A percentile compares a stretch with the other conserved stretches of the same genome.
These are phyloP conservation scores for Stevia rebaudiana DNA, from an alignment of 140 eudicot genomes.

Conservation along the genomic window DNA sequence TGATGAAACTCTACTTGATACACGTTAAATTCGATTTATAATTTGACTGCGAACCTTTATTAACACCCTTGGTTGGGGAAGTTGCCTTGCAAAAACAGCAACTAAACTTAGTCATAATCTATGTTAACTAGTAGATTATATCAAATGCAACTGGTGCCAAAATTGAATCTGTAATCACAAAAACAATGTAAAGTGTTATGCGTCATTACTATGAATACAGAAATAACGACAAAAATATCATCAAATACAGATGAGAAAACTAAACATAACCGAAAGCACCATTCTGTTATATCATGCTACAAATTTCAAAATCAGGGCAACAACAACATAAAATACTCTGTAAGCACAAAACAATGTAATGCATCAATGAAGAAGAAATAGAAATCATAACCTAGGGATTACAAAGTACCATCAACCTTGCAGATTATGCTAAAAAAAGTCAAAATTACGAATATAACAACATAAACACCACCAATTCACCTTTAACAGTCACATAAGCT, in stretches of 20 bases:
- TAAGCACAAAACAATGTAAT: neutral
- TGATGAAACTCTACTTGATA: neutral
- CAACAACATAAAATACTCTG: neutral
- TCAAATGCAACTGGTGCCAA: conserved; percentile 7
- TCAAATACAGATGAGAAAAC: neutral
- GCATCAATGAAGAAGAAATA: neutral
- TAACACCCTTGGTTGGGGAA: conserved; percentile 4
- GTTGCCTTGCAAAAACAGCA: conserved; percentile 28
- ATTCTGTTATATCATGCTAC: neutral
- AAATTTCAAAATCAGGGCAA: neutral
- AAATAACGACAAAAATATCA: neutral
- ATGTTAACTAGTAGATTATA: conserved; percentile 15
- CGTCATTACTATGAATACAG: neutral
- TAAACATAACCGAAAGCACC: neutral
- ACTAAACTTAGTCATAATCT: conserved; percentile 17
- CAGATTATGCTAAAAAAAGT: neutral
- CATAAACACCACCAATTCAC: neutral
- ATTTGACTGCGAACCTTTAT: conserved; percentile 20
- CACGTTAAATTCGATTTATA: neutral
- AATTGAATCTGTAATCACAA: conserved; percentile 2
- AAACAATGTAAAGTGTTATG: neutral
- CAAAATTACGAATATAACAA: neutral
- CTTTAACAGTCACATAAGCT: too few species aligned
- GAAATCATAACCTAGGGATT: neutral
- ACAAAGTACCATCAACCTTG: neutral